Evolutionary conservation across 139 green algal genomes (phyloP), one percentile per base, ranked within the genome.

Genomic region (Volvox reticuliferus): DNA sequence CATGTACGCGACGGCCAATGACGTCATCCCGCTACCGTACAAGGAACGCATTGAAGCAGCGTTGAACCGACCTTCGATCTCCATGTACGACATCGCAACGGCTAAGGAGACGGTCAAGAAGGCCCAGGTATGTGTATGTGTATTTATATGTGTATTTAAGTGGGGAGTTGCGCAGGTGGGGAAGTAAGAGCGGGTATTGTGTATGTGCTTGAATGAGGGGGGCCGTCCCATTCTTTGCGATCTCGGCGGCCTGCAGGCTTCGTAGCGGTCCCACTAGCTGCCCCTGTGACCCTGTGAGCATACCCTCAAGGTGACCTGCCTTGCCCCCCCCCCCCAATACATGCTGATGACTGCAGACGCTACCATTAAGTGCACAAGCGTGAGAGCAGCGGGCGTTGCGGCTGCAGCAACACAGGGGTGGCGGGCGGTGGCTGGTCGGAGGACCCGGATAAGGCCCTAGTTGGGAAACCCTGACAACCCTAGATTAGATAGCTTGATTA

Each of bases 11-110:
- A 84, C 88, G 2, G 88, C 79, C 30, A 80, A 86, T 28, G 36
- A 44, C 79, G n/a, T 92, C 37, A 28, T 92, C 13, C 68, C 79
- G 28, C 24, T 92, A 65, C 88, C 88, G 17, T 92, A 78, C 88
- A 86, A 87, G 68, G 33, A 79, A 0, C 33, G 50, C 21, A 1
- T 92, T 1, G 88, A 92, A 79, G 37, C 9, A 22, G 9, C 16
- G 79, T 44, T 92, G 22, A 28, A 28, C 12, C 79, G 88, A 3
- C 67, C n/a, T 0, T 68, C 79, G 36, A 92, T 92, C 67, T 68
- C 36, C 69, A 55, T 73, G 69, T 71, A 33, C 85, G 85, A 89
- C 68, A 82, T 89, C 69, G 44, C 50, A n/a, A 62, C 44, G 0
- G 85, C 85, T 6, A 73, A 89, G 85, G 20, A 61, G 37, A 82